These are phyloP conservation scores for Phellopilus nigrolimitatus DNA, from an alignment of 1,284 basidiomycete species.

Conservation along the genomic window DNA sequence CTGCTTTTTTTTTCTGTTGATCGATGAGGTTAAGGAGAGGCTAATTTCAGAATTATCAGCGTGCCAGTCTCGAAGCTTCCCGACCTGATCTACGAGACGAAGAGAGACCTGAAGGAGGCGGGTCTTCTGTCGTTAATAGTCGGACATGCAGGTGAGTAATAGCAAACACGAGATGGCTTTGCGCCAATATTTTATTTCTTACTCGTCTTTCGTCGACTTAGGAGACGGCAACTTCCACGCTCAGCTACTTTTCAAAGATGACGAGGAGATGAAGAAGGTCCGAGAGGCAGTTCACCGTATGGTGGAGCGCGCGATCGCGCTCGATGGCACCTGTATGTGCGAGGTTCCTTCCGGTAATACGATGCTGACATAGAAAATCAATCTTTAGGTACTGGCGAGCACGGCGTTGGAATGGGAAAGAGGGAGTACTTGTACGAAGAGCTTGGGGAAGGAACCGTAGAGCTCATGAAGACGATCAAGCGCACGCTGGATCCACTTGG, in stretches of 20 bases:
- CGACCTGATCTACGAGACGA: slow-evolving; percentile 69
- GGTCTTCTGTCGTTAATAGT: slow-evolving; percentile 64
- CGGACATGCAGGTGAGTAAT: slow-evolving; percentile 85
- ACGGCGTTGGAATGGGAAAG: slow-evolving; percentile 88
- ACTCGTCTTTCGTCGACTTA: background rate
- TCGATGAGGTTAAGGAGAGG: background rate
- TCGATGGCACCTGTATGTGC: slow-evolving; percentile 71
- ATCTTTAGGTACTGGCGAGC: slow-evolving; percentile 75
- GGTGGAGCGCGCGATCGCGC: slow-evolving; percentile 64
- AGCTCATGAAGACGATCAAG: slow-evolving; percentile 83
- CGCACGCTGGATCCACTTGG: slow-evolving; percentile 69
- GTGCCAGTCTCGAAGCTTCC: slow-evolving; percentile 82
- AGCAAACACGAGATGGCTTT: too few relatives aligned
- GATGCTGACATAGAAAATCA: too few relatives aligned
- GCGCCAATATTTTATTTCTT: too few relatives aligned
- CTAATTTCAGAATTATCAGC: slow-evolving; percentile 31
- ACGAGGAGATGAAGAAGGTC: slow-evolving; percentile 51
- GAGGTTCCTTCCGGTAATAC: background rate
- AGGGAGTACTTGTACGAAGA: slow-evolving; percentile 70
- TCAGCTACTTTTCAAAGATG: slow-evolving; percentile 55
- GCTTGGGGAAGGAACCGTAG: slow-evolving; percentile 77
- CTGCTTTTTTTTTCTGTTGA: background rate
- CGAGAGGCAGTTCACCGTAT: slow-evolving; percentile 58
- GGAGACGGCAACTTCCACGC: slow-evolving; percentile 57
- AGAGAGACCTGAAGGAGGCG: slow-evolving; percentile 58